A percentile compares a stretch with the other conserved stretches of the same genome.
phyloP scores from a whole-genome alignment of 1,284 basidiomycete species.

The Baeospora myosura region DNA sequence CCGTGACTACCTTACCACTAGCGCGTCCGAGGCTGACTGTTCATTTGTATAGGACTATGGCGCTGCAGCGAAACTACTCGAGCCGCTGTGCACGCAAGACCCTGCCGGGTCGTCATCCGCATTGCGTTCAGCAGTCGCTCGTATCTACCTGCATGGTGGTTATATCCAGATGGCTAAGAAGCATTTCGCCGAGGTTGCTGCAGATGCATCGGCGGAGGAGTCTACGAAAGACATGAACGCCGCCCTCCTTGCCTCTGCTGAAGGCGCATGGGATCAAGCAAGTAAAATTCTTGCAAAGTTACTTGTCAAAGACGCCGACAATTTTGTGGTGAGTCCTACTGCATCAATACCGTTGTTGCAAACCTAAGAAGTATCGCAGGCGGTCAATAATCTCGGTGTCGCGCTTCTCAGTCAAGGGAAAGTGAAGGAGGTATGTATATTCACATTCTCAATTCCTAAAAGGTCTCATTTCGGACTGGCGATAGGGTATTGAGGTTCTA shows the following conservation, averaged over 20 bases:
- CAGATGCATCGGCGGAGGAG: constrained; percentile 36
- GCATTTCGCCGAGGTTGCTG: constrained; percentile 46
- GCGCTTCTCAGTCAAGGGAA: constrained; percentile 61
- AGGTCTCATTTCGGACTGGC: constrained; percentile 1
- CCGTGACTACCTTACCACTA: constrained; percentile 9
- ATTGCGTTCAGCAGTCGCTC: constrained; percentile 57
- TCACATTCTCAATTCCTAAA: not conserved
- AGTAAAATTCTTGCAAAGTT: constrained; percentile 35
- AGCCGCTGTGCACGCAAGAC: constrained; percentile 48
- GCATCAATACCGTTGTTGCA: not conserved
- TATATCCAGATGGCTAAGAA: constrained; percentile 46
- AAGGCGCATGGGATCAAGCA: constrained; percentile 61
- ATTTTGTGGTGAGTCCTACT: constrained; percentile 45
- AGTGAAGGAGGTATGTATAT: constrained; percentile 52
- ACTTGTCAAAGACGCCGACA: constrained; percentile 43
- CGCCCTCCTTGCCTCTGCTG: constrained; percentile 54
- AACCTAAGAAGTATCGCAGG: constrained; percentile 32
- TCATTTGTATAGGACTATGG: constrained; percentile 49
- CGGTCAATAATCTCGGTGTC: constrained; percentile 73
- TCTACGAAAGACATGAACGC: constrained; percentile 50
- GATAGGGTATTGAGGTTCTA: constrained; percentile 58
- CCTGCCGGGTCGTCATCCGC: constrained; percentile 37
- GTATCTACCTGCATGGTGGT: constrained; percentile 70
- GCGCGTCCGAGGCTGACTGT: constrained; percentile 1
- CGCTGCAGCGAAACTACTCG: constrained; percentile 57